Base-by-base conservation (phyloP, 1,139 yeast genomes). In the Saccharomyces hybrid region DNA sequence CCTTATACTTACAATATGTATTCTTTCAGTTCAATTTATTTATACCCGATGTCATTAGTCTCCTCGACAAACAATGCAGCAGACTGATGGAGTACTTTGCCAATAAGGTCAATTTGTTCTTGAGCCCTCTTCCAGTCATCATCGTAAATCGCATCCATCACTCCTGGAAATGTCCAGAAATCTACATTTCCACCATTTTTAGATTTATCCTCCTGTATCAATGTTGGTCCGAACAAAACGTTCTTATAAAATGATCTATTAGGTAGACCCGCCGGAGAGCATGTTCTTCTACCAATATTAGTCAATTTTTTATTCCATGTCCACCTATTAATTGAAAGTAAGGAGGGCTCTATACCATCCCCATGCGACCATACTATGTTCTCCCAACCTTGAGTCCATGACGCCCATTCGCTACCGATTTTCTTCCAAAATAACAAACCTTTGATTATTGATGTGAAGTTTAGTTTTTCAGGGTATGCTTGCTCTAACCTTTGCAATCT, bases 121-220 rank as follows among this genome's bases (percentile, higher is more conserved):
- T 86, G 88, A 0, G 89, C 91, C 34, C 65, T 69, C 0, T 69
- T 74, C 77, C 80, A 78, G 60, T 83, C 80, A 2, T 75, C 73
- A 1, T 59, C 57, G 1, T 52, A 42, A 7, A 66, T 52, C 1
- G 81, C 83, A 66, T 89, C 96, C 59, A 95, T 78, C 1, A 90
- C 76, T 5, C 78, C 77, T 4, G 98, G 97, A 64, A 87, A 88
- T 2, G 88, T 78, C 69, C 84, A 82, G n/a, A 88, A 83, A 54
- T 78, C 76, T 59, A 73, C 78, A 47, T 69, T 70, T 2, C 62
- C 66, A 8, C 63, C 67, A 16, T 75, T 76, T 2, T 83, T 82
- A 38, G 44, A 16, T 5, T 13, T 38, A 5, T 2, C 25, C 9
- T 38, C 44, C 25, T 38, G 44, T 68, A 78, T 74, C 52, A 77